These are phyloP conservation scores for Backusella parvicylindrica DNA, from an alignment of 192 early-diverging fungal species.

Conservation along the genomic window DNA sequence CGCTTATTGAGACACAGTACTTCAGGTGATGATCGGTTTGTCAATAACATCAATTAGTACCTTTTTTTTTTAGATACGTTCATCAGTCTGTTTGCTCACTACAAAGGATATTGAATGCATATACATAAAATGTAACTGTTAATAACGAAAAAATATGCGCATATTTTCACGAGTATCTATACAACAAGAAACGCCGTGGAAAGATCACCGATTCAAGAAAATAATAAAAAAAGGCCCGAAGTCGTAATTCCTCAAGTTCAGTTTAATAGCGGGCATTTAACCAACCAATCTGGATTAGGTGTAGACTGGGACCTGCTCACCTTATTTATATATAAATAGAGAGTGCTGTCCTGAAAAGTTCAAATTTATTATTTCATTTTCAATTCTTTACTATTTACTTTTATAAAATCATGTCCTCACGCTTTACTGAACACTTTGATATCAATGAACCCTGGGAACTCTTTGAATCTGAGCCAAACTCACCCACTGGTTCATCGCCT, in stretches of 20 bases:
- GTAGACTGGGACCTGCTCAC: not conserved
- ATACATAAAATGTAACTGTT: no score
- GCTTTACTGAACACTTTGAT: conserved; percentile 12
- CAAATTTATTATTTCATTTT: not conserved
- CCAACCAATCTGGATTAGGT: not conserved
- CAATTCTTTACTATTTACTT: not conserved
- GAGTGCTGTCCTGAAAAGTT: not conserved
- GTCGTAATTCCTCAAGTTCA: not conserved
- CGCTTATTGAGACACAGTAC: not conserved
- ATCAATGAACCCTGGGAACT: not conserved
- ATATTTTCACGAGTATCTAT: no score
- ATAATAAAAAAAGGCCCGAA: not conserved
- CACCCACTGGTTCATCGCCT: not conserved
- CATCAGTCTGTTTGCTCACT: not conserved
- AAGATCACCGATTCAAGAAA: not conserved
- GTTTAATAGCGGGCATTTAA: not conserved
- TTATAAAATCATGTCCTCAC: not conserved
- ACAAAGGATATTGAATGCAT: not conserved
- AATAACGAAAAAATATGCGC: not conserved
- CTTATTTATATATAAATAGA: not conserved
- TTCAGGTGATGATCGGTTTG: not conserved
- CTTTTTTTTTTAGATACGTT: not conserved
- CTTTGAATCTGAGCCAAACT: not conserved
- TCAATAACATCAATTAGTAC: not conserved
- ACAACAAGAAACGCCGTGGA: not conserved